phyloP scores from a whole-genome alignment of 495 filamentous ascomycete genomes.

The Daldinia childiae region DNA sequence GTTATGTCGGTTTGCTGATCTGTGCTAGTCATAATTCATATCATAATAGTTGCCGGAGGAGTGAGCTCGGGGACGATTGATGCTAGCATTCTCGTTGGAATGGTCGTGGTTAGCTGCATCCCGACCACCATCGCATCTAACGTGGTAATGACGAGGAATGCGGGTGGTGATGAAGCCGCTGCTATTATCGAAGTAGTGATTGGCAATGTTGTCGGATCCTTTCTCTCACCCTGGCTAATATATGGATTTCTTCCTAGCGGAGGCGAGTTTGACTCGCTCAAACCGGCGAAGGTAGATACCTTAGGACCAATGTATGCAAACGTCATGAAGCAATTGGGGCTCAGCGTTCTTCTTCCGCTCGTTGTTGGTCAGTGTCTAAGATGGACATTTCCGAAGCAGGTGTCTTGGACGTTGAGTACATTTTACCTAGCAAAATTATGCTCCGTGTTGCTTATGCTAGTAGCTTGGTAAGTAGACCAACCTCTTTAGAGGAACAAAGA shows the following conservation, averaged over 20 bases:
- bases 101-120: slow-evolving; percentile 65
- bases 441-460: slow-evolving; percentile 57
- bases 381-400: slow-evolving; percentile 58
- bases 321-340: slow-evolving; percentile 62
- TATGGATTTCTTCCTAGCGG: slow-evolving; percentile 57
- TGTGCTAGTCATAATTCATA: slow-evolving; percentile 57
- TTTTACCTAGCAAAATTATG: slow-evolving; percentile 59
- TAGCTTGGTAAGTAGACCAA: slow-evolving; percentile 59
- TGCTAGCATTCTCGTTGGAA: slow-evolving; percentile 62
- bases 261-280: slow-evolving; percentile 57
- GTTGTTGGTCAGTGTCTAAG: slow-evolving; percentile 59
- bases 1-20: slow-evolving; percentile 25
- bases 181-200: slow-evolving; percentile 64
- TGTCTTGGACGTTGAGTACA: slow-evolving; percentile 52
- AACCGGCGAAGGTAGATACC: slow-evolving; percentile 52
- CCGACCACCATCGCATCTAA: slow-evolving; percentile 68
- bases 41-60: slow-evolving; percentile 58
- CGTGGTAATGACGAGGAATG: slow-evolving; percentile 65
- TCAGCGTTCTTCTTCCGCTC: slow-evolving; percentile 61
- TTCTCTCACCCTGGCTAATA: slow-evolving; percentile 63
- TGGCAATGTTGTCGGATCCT: slow-evolving; percentile 63
- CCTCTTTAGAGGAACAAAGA: not conserved
- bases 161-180: slow-evolving; percentile 65
- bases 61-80: slow-evolving; percentile 52
- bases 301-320: slow-evolving; percentile 61